Evolutionary conservation across 2,329 filamentous ascomycete genomes (phyloP).

Genomic region (Sarocladiaceae sp.): DNA sequence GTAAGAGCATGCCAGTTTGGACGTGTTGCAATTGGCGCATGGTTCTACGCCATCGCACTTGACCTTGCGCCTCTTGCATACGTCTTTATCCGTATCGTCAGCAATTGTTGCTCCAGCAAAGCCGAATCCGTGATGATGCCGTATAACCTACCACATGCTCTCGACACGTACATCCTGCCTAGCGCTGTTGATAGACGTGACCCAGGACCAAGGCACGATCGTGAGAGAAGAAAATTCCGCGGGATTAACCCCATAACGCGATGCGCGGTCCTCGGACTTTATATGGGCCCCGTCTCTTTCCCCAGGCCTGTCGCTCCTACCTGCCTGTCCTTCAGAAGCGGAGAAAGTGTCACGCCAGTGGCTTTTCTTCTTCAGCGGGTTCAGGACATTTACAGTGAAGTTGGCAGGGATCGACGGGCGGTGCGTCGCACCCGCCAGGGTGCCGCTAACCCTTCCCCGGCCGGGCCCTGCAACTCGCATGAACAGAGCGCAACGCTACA

Average conservation of each 20-base stretch:
- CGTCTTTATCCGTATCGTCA: no score
- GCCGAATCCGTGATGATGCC: not conserved
- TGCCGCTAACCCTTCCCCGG: not conserved
- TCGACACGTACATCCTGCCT: not conserved
- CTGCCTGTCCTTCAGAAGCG: no score
- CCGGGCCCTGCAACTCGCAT: no score
- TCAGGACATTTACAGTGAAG: no score
- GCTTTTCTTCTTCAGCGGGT: no score
- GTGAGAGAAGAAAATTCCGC: not conserved
- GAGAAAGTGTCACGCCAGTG: no score
- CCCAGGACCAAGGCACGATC: not conserved
- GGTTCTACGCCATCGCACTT: slow-evolving; percentile 13
- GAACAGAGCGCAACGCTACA: no score
- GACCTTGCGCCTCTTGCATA: slow-evolving; percentile 14
- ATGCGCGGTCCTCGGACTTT: not conserved
- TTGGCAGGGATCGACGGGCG: not conserved
- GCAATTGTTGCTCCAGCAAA: no score
- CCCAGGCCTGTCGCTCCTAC: no score
- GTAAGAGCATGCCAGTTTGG: slow-evolving; percentile 8
- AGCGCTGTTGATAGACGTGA: not conserved
- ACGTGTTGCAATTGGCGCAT: slow-evolving; percentile 12
- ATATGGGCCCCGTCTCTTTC: not conserved
- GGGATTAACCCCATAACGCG: slow-evolving; percentile 1
- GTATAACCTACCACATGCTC: slow-evolving; percentile 2
- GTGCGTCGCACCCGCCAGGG: not conserved